Evolutionary conservation across 179 eudicot species (phyloP).

Genomic region (Beta lomatogona): DNA sequence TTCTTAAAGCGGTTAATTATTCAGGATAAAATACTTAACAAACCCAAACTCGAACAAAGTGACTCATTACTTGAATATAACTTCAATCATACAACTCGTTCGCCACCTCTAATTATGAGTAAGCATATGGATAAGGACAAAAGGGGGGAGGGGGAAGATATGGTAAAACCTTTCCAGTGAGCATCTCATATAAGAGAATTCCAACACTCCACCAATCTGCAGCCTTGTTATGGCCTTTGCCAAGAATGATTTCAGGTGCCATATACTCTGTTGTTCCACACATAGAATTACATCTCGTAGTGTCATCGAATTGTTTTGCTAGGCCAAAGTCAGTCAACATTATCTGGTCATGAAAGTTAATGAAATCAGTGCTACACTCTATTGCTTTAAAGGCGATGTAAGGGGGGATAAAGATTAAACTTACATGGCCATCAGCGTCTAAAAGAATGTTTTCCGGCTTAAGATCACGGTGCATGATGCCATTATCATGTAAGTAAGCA

Average conservation of each 20-base stretch:
- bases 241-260: conserved; percentile 78
- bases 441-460: conserved; percentile 75
- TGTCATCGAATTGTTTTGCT: conserved; percentile 68
- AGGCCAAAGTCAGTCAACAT: conserved; percentile 79
- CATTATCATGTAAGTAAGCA: conserved; percentile 61
- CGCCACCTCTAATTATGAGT: too few species aligned
- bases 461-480: conserved; percentile 75
- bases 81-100: not conserved
- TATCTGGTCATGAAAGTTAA: conserved; percentile 34
- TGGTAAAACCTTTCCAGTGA: conserved; percentile 63
- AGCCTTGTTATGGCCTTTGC: conserved; percentile 76
- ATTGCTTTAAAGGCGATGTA: not conserved
- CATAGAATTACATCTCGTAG: conserved; percentile 61
- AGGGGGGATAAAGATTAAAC: not conserved
- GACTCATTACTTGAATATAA: not conserved
- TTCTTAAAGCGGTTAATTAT: too few species aligned
- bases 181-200: conserved; percentile 72
- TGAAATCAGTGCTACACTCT: not conserved
- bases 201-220: conserved; percentile 95
- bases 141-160: not conserved
- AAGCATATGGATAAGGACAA: not conserved
- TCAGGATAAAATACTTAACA: too few species aligned
- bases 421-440: conserved; percentile 76
- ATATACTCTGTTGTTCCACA: conserved; percentile 78
- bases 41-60: too few species aligned